phyloP scores from a whole-genome alignment of 768 basidiomycete species.

The Porphyrellus cyaneotinctus region DNA sequence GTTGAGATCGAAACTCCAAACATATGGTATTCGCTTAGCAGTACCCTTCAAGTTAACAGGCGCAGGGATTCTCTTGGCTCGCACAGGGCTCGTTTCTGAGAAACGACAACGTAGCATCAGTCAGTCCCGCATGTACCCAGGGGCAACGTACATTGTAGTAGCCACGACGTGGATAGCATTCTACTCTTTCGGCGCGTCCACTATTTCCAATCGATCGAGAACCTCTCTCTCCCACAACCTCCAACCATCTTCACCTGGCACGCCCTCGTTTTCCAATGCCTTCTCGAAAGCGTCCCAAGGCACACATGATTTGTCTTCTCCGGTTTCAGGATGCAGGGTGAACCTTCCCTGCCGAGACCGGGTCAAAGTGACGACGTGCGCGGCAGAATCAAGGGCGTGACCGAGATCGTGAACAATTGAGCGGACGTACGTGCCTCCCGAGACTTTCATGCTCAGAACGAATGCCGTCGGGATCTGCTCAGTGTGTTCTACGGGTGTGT shows the following conservation, averaged over 20 bases:
- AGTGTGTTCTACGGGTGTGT: conserved; percentile 29
- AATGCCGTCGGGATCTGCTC: conserved; percentile 66
- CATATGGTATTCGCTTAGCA: too few relatives aligned
- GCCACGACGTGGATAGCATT: neutral
- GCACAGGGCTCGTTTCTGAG: neutral
- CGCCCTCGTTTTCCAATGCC: conserved; percentile 50
- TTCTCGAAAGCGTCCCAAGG: conserved; percentile 72
- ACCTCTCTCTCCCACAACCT: conserved; percentile 81
- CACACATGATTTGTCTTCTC: conserved; percentile 57
- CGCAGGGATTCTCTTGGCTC: neutral
- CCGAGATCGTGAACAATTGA: conserved; percentile 94
- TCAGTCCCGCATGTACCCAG: neutral
- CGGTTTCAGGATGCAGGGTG: conserved; percentile 45
- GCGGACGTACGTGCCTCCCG: conserved; percentile 95
- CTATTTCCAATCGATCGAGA: conserved; percentile 58
- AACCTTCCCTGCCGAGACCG: conserved; percentile 89
- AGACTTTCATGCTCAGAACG: conserved; percentile 87
- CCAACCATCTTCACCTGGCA: conserved; percentile 64
- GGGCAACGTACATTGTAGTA: neutral
- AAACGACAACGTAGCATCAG: neutral
- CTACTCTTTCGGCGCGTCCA: conserved; percentile 34
- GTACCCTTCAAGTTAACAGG: neutral
- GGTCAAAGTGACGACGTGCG: conserved; percentile 88
- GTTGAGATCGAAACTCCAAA: too few relatives aligned
- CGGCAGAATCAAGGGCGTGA: conserved; percentile 77